Percentiles rank a stretch among this genome's conserved stretches.
These are phyloP conservation scores for Chalara sp. DNA, from an alignment of 2,329 filamentous ascomycete genomes.

Conservation along the genomic window DNA sequence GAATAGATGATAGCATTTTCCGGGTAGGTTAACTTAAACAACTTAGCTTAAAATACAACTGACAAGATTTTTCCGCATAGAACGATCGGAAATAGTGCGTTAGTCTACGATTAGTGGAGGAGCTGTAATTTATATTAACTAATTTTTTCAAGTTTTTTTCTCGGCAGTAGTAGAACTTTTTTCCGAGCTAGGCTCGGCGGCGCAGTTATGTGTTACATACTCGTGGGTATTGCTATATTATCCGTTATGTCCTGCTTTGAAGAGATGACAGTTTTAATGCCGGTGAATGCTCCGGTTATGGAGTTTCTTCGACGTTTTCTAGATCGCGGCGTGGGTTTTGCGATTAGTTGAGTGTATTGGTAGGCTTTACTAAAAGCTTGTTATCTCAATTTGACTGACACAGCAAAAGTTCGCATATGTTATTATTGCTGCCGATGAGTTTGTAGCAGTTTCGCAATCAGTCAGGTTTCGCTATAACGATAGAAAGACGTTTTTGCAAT, in stretches of 20 bases:
- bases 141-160: conserved; percentile 28
- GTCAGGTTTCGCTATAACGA: conserved; percentile 32
- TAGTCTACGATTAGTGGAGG: no score
- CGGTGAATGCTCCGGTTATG: conserved; percentile 33
- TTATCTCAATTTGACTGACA: no score
- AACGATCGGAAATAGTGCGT: conserved; percentile 34
- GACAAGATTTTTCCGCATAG: conserved; percentile 13
- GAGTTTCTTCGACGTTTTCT: conserved; percentile 32
- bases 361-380: no score
- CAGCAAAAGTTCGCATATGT: conserved; percentile 31
- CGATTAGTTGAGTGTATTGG: conserved; percentile 34
- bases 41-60: neutral
- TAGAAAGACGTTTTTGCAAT: conserved; percentile 27
- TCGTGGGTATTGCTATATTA: conserved; percentile 37
- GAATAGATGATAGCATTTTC: conserved; percentile 37
- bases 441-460: conserved; percentile 30
- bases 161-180: conserved; percentile 33
- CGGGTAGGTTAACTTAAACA: conserved; percentile 24
- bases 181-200: conserved; percentile 34
- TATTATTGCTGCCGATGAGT: conserved; percentile 30
- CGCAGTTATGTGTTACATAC: conserved; percentile 32
- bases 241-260: conserved; percentile 37
- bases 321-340: conserved; percentile 31
- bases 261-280: conserved; percentile 33
- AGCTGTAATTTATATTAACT: no score